phyloP scores from a whole-genome alignment of 2,329 filamentous ascomycete species.

The Xylaria sp. region DNA sequence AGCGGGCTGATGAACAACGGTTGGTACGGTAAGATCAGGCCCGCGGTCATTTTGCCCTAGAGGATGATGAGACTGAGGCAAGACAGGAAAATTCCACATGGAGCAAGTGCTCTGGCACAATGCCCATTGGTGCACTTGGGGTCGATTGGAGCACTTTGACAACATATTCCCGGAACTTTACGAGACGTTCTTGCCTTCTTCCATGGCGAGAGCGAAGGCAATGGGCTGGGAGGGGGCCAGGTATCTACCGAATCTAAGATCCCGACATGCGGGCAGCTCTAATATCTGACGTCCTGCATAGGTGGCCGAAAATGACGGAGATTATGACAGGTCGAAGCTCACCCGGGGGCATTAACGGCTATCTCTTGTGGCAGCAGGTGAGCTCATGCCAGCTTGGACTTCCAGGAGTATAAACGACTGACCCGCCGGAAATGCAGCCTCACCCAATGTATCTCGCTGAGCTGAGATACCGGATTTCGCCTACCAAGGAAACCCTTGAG shows the following conservation, averaged over 20 bases:
- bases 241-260: constrained; percentile 14
- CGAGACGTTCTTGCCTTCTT: constrained; percentile 49
- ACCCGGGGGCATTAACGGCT: constrained; percentile 61
- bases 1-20: constrained; percentile 59
- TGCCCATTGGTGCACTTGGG: constrained; percentile 55
- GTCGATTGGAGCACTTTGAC: constrained; percentile 52
- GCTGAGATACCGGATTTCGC: constrained; percentile 47
- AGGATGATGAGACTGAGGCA: constrained; percentile 5
- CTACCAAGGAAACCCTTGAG: constrained; percentile 43
- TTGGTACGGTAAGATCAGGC: constrained; percentile 54
- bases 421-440: constrained; percentile 48
- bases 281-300: constrained; percentile 16
- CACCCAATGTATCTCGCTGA: constrained; percentile 55
- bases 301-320: constrained; percentile 64
- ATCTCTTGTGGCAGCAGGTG: constrained; percentile 62
- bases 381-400: not conserved
- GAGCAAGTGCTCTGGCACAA: constrained; percentile 59
- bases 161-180: constrained; percentile 53
- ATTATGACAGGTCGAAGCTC: constrained; percentile 56
- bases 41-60: not conserved
- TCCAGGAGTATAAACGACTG: not conserved
- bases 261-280: not conserved
- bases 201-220: constrained; percentile 46
- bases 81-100: constrained; percentile 54
- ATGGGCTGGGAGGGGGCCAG: constrained; percentile 52